A percentile compares a stretch with the other conserved stretches of the same genome.
These are phyloP conservation scores for Neophaeococcomyces mojaviensis DNA, from an alignment of 2,329 filamentous ascomycete species.

Conservation along the genomic window DNA sequence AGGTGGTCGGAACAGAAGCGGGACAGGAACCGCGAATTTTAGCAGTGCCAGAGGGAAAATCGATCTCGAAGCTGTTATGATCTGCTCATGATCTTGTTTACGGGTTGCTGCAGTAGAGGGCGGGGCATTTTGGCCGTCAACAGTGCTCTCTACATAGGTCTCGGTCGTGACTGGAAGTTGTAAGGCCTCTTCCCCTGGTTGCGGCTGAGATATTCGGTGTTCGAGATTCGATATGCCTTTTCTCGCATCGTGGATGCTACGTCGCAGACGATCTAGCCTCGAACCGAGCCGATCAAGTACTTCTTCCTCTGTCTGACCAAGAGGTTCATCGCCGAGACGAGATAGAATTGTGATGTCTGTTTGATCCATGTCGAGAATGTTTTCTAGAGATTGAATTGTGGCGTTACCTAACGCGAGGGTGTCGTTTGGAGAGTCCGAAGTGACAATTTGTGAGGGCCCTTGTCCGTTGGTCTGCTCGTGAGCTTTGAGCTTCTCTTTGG, in stretches of 20 bases:
- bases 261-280: slow-evolving; percentile 33
- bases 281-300: slow-evolving; percentile 30
- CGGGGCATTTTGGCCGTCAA: no score
- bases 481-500: neutral
- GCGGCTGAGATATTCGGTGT: slow-evolving; percentile 27
- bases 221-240: slow-evolving; percentile 34
- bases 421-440: slow-evolving; percentile 20
- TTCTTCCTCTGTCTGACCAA: slow-evolving; percentile 24
- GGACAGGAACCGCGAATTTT: slow-evolving; percentile 3
- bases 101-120: no score
- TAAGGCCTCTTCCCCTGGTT: neutral
- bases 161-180: no score
- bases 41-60: slow-evolving; percentile 28
- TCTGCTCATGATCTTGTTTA: no score
- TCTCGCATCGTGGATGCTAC: slow-evolving; percentile 35
- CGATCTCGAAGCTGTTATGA: no score
- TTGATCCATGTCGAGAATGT: slow-evolving; percentile 27
- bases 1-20: slow-evolving; percentile 9
- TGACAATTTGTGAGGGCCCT: slow-evolving; percentile 9
- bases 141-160: no score
- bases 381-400: slow-evolving; percentile 39
- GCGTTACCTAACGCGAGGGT: slow-evolving; percentile 35
- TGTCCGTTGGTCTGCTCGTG: slow-evolving; percentile 32
- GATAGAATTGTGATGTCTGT: slow-evolving; percentile 18
- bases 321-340: slow-evolving; percentile 25